phyloP scores from a whole-genome alignment of 2,329 filamentous ascomycete species.

The Lasiodiplodia sp. region DNA sequence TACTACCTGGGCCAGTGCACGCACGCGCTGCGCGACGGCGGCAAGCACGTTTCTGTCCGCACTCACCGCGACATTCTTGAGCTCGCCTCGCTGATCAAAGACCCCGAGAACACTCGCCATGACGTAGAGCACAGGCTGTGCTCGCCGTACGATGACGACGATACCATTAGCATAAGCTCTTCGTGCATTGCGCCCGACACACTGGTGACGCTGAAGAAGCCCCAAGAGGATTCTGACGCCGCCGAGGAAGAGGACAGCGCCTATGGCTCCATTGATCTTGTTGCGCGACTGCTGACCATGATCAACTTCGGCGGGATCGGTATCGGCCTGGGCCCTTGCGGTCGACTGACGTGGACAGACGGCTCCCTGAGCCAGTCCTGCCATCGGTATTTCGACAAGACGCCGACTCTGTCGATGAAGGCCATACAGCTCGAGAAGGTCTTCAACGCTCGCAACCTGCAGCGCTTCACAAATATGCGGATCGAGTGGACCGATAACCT shows the following conservation, averaged over 20 bases:
- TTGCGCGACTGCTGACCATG: conserved; percentile 15
- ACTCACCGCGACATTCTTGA: conserved; percentile 36
- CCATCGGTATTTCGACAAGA: conserved; percentile 8
- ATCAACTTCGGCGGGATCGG: not conserved
- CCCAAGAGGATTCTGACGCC: not conserved
- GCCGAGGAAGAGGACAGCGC: not conserved
- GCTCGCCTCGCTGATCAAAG: conserved; percentile 30
- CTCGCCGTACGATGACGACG: not conserved
- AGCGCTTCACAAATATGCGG: conserved; percentile 48
- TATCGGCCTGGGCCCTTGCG: not conserved
- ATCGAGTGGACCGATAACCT: conserved; percentile 51
- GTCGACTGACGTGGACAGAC: not conserved
- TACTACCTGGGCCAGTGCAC: conserved; percentile 35
- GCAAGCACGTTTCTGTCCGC: conserved; percentile 31
- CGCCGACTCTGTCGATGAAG: conserved; percentile 8
- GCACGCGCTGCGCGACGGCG: conserved; percentile 34
- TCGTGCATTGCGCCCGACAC: conserved; percentile 15
- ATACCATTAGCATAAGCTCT: not conserved
- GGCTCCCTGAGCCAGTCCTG: not conserved
- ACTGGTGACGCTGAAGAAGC: conserved; percentile 12
- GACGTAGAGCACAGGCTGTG: not conserved
- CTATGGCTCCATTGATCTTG: conserved; percentile 2
- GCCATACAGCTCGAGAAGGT: conserved; percentile 17
- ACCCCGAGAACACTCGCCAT: conserved; percentile 1
- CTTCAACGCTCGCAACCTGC: conserved; percentile 36